Evolutionary conservation across 2,329 filamentous ascomycete species (phyloP).

Genomic region (Pseudogymnoascus sp.): DNA sequence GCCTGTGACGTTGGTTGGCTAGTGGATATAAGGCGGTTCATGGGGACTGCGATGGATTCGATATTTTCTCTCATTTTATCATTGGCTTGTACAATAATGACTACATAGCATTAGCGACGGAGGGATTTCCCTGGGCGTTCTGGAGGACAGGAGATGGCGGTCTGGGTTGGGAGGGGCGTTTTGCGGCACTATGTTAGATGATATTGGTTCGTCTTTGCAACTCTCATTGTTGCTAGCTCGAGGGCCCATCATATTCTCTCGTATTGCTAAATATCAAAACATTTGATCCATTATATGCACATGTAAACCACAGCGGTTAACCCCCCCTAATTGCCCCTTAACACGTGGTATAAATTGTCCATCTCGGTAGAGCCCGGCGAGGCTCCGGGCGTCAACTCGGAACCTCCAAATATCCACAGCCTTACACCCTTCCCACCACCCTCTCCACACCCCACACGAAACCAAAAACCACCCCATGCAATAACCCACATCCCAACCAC

Average conservation of each 20-base stretch:
- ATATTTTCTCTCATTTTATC: constrained; percentile 5
- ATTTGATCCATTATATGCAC: neutral
- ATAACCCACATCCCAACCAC: neutral
- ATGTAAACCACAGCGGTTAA: neutral
- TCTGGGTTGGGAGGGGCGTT: neutral
- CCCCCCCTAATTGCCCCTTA: neutral
- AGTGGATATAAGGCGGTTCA: neutral
- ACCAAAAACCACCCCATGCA: neutral
- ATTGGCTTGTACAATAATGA: constrained; percentile 3
- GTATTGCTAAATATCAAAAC: neutral
- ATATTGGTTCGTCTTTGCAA: neutral
- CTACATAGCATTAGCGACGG: constrained; percentile 9
- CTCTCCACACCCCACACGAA: neutral
- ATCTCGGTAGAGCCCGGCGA: constrained; percentile 5
- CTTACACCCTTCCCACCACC: neutral
- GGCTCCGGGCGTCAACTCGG: neutral
- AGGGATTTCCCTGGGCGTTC: neutral
- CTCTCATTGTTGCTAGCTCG: neutral
- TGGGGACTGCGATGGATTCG: neutral
- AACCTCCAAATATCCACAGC: constrained; percentile 7
- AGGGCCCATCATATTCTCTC: neutral
- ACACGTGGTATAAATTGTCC: neutral
- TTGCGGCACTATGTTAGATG: neutral
- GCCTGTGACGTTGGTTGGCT: neutral
- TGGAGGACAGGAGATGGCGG: neutral